Evolutionary conservation across 768 basidiomycete genomes (phyloP), one percentile per base, ranked within the genome.

Genomic region (Pleurotus cornucopiae): DNA sequence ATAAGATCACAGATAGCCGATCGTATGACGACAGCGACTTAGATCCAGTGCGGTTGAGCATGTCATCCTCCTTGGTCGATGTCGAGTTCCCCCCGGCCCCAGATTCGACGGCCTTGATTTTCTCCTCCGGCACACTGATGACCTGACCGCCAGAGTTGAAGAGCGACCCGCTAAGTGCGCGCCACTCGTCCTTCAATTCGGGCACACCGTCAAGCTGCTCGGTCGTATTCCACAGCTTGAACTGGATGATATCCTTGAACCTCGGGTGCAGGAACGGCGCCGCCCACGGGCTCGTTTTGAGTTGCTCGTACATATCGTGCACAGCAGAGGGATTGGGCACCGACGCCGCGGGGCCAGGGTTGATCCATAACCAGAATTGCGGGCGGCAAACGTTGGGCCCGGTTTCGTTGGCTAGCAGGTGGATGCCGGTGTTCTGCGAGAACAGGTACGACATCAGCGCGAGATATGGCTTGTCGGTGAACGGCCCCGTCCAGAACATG

Each of bases 151-250:
- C 89, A 6, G 88, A 89, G 65, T 96, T 97, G 80, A 97, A 96
- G 51, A 96, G 75, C 18, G 79, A 84, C 18, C 82, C 81, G 58
- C 80, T 75, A 65, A 92, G 75, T 1, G 70, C 74, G 40, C 93
- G 76, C 94, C 95, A 97, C 61, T 94, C 92, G 57, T 93, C 84
- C 66, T 86, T 85, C 57, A 96, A 80, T 68, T 98, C 95, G 2
- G 86, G 79, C 0, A 94, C 76, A 6, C 85, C 88, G 64, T 97
- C 94, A 14, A 98, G 79, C 69, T 94, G 94, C 65, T 97, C 94
- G 0, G 94, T 97, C 11, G 95, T 96, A 67, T 98, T 97, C 95
- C 95, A 98, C 62, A 95, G 73, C 69, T 87, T 90, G 81, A 98
- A 98, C 63, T 87, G 84, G 66, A 96, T 88, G 41, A 91, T 85